Evolutionary conservation across 2,329 filamentous ascomycete species (phyloP).

Genomic region (Metarhizium album): DNA sequence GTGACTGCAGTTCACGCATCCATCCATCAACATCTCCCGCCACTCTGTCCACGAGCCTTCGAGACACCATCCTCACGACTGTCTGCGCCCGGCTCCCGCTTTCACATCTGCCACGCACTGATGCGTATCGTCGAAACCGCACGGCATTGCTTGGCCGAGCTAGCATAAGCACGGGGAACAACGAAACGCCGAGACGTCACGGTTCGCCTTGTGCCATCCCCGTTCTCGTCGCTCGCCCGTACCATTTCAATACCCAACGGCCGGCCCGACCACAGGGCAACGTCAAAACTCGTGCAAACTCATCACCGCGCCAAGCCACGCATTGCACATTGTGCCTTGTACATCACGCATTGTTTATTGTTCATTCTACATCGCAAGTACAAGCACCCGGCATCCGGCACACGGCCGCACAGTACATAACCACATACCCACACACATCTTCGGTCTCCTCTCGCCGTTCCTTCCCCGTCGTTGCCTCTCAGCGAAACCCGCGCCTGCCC

Average conservation of each 20-base stretch:
- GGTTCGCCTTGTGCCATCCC: neutral
- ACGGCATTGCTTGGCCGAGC: neutral
- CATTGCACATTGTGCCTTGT: neutral
- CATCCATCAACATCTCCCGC: neutral
- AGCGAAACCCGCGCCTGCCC: slow-evolving; percentile 25
- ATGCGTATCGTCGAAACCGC: neutral
- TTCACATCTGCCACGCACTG: neutral
- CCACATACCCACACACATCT: neutral
- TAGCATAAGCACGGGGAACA: neutral
- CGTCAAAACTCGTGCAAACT: neutral
- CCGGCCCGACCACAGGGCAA: slow-evolving; percentile 1
- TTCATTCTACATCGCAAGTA: neutral
- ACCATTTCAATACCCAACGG: slow-evolving; percentile 1
- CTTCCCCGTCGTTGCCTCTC: slow-evolving; percentile 8
- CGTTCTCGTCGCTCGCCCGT: neutral
- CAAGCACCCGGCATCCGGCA: too few relatives aligned
- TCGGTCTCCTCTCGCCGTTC: neutral
- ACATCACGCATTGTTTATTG: neutral
- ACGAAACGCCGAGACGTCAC: neutral
- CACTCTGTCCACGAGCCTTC: neutral
- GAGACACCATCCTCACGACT: neutral
- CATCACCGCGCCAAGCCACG: neutral
- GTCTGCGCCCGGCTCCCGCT: neutral
- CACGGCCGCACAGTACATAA: neutral
- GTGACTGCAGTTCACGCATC: neutral